Evolutionary conservation across 2,329 filamentous ascomycete species (phyloP), one percentile per base, ranked within the genome.

Genomic region (Talaromyces piceae): DNA sequence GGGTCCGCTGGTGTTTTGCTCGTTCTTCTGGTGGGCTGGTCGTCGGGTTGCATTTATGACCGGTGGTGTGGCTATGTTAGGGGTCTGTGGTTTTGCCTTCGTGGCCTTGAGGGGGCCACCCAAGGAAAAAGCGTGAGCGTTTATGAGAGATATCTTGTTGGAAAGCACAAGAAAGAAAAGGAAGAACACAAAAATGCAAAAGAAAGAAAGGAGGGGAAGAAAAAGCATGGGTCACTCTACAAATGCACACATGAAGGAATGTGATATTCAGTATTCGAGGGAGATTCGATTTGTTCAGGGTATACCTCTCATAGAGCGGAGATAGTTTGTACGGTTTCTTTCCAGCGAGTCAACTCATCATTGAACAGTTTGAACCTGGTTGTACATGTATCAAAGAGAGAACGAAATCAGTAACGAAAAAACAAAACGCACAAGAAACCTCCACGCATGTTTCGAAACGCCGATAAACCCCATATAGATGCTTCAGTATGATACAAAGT

Each of bases 11-110:
- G 72, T 95, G 30, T 98, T 98, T 66, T 97, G 93, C 56, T 89
- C 88, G 45, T 76, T 98, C 51, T 98, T 98, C 73, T 98, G 93
- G 93, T 98, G 93, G 93, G 91, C 89, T 5, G 93, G 93, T 0
- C 77, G 93, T 44, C 86, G 94, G 64, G 78, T 83, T 9, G 93
- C 93, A 2, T 98, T 97, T 68, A 77, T 76, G 1, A 77, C 89
- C 60, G 93, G 93, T 3, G 87, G 88, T 0, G 76, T 81, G 11
- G 90, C 89, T 4, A 95, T 97, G 74, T 69, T 87, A 4, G 81
- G 76, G 1, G 91, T 97, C 9, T 78, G 80, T 41, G 77, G 76
- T 9, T 70, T 89, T 22, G 88, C 86, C 0, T 86, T 95, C 65
- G 77, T 80, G 18, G 80, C 79, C 0, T 69, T 96, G 56, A 88